Conservation (phyloP, 176 grass and related monocot species). For the Aegilops sharonensis region DNA sequence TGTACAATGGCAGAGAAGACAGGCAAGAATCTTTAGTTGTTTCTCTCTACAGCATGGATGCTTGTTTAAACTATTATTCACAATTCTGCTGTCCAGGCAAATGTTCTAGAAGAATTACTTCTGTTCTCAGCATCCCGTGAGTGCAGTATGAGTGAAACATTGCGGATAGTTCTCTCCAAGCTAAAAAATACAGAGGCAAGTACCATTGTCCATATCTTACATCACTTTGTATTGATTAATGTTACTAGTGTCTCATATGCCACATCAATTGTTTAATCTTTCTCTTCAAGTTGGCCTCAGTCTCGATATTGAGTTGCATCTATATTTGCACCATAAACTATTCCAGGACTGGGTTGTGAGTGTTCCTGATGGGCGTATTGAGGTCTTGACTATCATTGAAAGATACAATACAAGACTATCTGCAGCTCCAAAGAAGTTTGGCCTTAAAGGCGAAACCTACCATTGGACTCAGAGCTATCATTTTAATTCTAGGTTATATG, state of each 20-base stretch:
- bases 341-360: constrained; percentile 76
- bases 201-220: constrained; percentile 20
- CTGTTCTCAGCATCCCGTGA: constrained; percentile 42
- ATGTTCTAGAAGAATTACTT: constrained; percentile 89
- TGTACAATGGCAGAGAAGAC: constrained; percentile 75
- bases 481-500: constrained; percentile 85
- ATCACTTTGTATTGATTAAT: constrained; percentile 21
- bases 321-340: constrained; percentile 15
- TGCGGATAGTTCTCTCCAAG: constrained; percentile 64
- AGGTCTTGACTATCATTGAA: constrained; percentile 69
- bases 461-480: constrained; percentile 74
- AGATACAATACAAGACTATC: constrained; percentile 63
- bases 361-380: constrained; percentile 57
- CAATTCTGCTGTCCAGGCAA: constrained; percentile 56
- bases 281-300: neutral
- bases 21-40: constrained; percentile 45
- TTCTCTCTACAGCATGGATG: neutral
- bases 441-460: constrained; percentile 57
- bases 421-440: constrained; percentile 48
- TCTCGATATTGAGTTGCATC: neutral
- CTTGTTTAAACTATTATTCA: constrained; percentile 29
- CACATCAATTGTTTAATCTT: neutral
- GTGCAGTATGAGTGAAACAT: constrained; percentile 48
- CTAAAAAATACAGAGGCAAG: constrained; percentile 79
- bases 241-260: constrained; percentile 3